Percentiles rank a stretch among this genome's conserved stretches.
Conservation (phyloP, 2,329 filamentous ascomycete genomes). For the Neophaeococcomyces aloes region DNA sequence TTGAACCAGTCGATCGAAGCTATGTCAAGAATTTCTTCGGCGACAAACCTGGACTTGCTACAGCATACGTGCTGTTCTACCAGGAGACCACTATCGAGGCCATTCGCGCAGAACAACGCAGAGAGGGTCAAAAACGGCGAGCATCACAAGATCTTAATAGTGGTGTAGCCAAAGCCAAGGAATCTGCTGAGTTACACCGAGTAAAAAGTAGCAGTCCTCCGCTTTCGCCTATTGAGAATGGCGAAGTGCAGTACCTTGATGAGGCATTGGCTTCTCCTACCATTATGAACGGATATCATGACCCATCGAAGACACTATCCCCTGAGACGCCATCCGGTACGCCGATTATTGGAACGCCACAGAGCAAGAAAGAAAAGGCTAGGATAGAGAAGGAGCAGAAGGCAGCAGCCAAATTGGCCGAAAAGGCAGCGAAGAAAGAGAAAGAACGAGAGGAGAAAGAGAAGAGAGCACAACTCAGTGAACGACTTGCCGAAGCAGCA, state of each 20-base stretch:
- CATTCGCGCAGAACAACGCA: constrained; percentile 68
- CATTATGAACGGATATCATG: constrained; percentile 21
- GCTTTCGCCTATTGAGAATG: constrained; percentile 28
- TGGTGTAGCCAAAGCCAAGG: constrained; percentile 27
- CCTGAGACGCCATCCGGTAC: constrained; percentile 18
- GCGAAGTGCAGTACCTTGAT: constrained; percentile 47
- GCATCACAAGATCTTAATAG: constrained; percentile 39
- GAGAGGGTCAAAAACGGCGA: constrained; percentile 48
- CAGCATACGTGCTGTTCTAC: constrained; percentile 95
- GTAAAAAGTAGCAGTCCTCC: constrained; percentile 31
- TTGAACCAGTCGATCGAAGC: constrained; percentile 92
- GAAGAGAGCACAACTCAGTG: constrained; percentile 36
- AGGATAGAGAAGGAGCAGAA: constrained; percentile 50
- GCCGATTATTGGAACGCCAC: constrained; percentile 26
- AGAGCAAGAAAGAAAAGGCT: constrained; percentile 57
- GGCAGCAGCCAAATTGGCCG: constrained; percentile 36
- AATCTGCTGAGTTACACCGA: constrained; percentile 29
- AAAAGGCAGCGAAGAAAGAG: constrained; percentile 38
- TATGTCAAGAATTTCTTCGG: constrained; percentile 97
- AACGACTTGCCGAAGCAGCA: constrained; percentile 48
- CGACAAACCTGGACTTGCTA: constrained; percentile 79
- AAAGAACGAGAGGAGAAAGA: constrained; percentile 47
- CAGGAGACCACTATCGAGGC: constrained; percentile 72
- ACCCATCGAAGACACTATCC: constrained; percentile 18
- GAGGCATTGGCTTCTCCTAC: constrained; percentile 56